These are phyloP conservation scores for Dactylonectria estremocensis DNA, from an alignment of 2,329 filamentous ascomycete species.

Conservation along the genomic window DNA sequence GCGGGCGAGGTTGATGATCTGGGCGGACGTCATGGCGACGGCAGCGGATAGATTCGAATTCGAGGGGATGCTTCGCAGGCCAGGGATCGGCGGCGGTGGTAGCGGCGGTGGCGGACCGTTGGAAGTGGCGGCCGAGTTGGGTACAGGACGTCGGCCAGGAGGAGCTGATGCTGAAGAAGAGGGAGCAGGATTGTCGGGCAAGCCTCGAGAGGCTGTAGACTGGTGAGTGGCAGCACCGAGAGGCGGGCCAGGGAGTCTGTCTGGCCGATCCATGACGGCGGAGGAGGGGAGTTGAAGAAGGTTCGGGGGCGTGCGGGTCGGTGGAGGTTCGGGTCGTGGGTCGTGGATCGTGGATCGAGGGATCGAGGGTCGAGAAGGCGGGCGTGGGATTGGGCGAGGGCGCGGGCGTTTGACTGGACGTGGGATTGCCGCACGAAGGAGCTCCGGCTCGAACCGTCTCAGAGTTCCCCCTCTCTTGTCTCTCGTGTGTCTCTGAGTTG, in stretches of 20 bases:
- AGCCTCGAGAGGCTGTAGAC: conserved; percentile 51
- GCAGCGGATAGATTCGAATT: conserved; percentile 64
- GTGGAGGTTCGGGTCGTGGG: conserved; percentile 37
- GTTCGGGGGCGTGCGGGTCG: conserved; percentile 32
- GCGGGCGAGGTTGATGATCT: conserved; percentile 76
- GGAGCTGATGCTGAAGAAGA: conserved; percentile 24
- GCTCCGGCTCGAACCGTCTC: conserved; percentile 49
- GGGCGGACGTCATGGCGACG: conserved; percentile 70
- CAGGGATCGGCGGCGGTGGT: conserved; percentile 63
- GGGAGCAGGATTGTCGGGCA: conserved; percentile 59
- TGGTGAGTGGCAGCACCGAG: conserved; percentile 45
- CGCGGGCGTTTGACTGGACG: not conserved
- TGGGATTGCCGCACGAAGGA: conserved; percentile 40
- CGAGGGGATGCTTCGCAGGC: conserved; percentile 63
- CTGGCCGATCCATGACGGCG: conserved; percentile 54
- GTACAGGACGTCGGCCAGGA: conserved; percentile 56
- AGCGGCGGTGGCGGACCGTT: conserved; percentile 59
- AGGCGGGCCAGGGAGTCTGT: conserved; percentile 49
- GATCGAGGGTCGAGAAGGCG: not conserved
- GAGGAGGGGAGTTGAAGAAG: conserved; percentile 37
- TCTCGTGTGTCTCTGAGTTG: conserved; percentile 43
- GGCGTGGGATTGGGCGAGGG: not conserved
- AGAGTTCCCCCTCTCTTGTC: conserved; percentile 47
- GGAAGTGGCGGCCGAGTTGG: conserved; percentile 56
- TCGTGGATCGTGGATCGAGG: conserved; percentile 39